Conservation (phyloP, 148 eudicot genomes). For the Rhododendron molle region DNA sequence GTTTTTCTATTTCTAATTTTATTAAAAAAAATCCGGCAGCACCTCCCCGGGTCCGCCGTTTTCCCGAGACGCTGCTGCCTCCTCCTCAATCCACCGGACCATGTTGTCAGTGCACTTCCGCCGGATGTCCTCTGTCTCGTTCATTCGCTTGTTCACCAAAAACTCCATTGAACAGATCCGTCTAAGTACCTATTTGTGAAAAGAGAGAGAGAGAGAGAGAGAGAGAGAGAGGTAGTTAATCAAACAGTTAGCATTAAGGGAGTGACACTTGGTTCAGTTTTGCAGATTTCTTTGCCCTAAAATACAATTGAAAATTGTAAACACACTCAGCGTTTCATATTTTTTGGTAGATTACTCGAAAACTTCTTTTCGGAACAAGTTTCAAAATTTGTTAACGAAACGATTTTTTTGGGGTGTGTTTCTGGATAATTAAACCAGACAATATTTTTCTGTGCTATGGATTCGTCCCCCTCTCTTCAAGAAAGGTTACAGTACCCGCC, state of each 20-base stretch:
- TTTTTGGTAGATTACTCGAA: neutral
- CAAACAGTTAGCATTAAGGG: neutral
- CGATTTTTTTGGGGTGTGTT: no score
- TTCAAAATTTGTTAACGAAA: no score
- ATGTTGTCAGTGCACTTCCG: conserved; percentile 14
- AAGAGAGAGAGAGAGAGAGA: neutral
- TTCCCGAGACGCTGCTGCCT: neutral
- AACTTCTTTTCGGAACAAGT: neutral
- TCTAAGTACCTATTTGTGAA: neutral
- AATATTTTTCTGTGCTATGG: neutral
- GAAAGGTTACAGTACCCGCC: conserved; percentile 10
- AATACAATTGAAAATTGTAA: no score
- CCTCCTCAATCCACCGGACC: conserved; percentile 27
- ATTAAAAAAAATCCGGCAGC: neutral
- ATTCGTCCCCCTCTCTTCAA: neutral
- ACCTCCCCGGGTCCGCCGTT: conserved; percentile 17
- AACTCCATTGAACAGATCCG: conserved; percentile 21
- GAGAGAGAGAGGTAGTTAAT: neutral
- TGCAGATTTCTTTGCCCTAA: no score
- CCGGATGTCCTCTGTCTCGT: conserved; percentile 14
- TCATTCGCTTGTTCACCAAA: conserved; percentile 12
- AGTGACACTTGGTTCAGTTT: no score
- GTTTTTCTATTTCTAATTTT: neutral
- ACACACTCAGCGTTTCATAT: no score
- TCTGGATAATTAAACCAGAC: neutral